These are phyloP conservation scores for Stagonosporopsis cucurbitacearum DNA, from an alignment of 2,329 filamentous ascomycete genomes.

Conservation along the genomic window DNA sequence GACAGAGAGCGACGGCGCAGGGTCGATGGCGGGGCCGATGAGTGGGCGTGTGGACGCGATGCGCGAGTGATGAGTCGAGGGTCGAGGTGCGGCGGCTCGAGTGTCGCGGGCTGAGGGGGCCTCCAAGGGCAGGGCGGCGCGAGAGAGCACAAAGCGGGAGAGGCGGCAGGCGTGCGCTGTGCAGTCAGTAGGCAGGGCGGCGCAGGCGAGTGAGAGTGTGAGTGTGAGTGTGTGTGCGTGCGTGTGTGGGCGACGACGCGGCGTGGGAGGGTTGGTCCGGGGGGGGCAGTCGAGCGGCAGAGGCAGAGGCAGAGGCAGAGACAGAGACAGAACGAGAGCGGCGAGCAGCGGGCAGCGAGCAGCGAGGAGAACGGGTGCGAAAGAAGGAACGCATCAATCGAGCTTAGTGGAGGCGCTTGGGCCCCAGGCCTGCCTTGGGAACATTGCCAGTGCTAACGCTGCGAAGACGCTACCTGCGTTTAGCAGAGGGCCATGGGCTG, in stretches of 20 bases:
- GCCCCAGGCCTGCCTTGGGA: slow-evolving; percentile 12
- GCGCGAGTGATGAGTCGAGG: slow-evolving; percentile 36
- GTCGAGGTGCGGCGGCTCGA: slow-evolving; percentile 34
- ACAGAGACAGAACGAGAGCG: slow-evolving; percentile 19
- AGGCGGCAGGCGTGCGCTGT: slow-evolving; percentile 26
- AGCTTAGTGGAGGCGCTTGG: slow-evolving; percentile 25
- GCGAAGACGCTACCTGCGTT: slow-evolving; percentile 26
- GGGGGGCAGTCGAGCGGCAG: slow-evolving; percentile 31
- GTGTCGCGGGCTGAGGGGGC: slow-evolving; percentile 29
- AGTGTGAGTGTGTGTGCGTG: no score
- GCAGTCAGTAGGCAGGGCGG: slow-evolving; percentile 19
- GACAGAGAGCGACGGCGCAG: slow-evolving; percentile 29
- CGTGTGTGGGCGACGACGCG: slow-evolving; percentile 26
- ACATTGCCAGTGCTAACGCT: slow-evolving; percentile 21
- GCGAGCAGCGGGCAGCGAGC: slow-evolving; percentile 3
- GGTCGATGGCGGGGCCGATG: slow-evolving; percentile 20
- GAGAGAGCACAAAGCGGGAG: slow-evolving; percentile 29
- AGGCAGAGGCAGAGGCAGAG: no score
- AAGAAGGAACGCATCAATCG: slow-evolving; percentile 20
- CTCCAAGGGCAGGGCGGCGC: slow-evolving; percentile 35
- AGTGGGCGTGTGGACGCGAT: slow-evolving; percentile 27
- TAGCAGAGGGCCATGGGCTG: slow-evolving; percentile 28
- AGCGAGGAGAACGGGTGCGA: slow-evolving; percentile 20
- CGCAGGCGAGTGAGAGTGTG: no score
- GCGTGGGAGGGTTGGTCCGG: slow-evolving; percentile 21